Evolutionary conservation across 75 land plant species (phyloP).

Genomic region (Cunninghamia lanceolata): DNA sequence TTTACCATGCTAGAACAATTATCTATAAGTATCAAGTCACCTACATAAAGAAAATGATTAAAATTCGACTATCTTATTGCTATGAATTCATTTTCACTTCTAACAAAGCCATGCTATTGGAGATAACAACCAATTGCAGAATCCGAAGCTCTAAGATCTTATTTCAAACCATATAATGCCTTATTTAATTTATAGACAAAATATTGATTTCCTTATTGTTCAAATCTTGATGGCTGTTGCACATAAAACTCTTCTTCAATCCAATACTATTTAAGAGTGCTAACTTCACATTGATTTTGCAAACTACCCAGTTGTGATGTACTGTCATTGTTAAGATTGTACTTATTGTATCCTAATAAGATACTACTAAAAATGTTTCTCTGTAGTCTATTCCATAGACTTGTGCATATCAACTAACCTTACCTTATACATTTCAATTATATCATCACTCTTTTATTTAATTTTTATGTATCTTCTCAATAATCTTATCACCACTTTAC

Average conservation of each 20-base stretch:
- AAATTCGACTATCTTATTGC: neutral
- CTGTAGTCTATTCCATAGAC: neutral
- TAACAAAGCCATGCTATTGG: neutral
- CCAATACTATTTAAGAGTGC: neutral
- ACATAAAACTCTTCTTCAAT: neutral
- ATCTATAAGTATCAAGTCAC: constrained; percentile 8
- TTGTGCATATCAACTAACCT: neutral
- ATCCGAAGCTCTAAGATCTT: constrained; percentile 11
- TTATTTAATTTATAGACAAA: constrained; percentile 6
- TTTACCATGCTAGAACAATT: neutral
- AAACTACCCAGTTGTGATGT: neutral
- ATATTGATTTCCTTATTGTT: neutral
- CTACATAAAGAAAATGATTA: constrained; percentile 13
- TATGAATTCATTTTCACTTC: neutral
- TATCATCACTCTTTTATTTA: neutral
- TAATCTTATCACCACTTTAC: neutral
- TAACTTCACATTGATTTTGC: neutral
- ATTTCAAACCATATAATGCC: constrained; percentile 10
- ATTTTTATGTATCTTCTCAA: neutral
- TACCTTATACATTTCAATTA: neutral
- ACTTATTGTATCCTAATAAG: neutral
- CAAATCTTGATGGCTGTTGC: neutral
- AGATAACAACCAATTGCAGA: neutral
- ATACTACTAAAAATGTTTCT: neutral
- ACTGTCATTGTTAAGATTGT: neutral